Evolutionary conservation across 768 basidiomycete genomes (phyloP).

Genomic region (Myochromella boudieri): DNA sequence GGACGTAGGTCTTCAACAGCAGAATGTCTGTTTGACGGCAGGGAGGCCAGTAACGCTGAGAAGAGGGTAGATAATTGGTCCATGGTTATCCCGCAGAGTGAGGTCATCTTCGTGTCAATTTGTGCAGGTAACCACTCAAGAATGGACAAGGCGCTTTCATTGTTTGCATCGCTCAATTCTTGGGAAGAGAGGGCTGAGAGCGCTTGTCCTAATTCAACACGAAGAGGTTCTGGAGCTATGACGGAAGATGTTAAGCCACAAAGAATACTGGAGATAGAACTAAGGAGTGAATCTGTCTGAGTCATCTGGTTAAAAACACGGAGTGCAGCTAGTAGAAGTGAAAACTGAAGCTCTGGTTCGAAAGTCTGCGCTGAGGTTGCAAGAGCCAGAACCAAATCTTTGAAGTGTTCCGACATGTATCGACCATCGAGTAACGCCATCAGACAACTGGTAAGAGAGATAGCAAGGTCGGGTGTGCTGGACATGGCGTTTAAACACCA

Average conservation of each 20-base stretch:
- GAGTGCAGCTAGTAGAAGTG: conserved; percentile 31
- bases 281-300: conserved; percentile 11
- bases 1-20: conserved; percentile 22
- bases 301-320: conserved; percentile 26
- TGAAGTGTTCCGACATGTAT: conserved; percentile 43
- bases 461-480: conserved; percentile 41
- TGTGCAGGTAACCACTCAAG: conserved; percentile 59
- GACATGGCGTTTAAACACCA: conserved; percentile 47
- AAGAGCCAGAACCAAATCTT: conserved; percentile 35
- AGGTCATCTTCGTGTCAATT: conserved; percentile 40
- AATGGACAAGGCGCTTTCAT: conserved; percentile 39
- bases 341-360: conserved; percentile 27
- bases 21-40: conserved; percentile 24
- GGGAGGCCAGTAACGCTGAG: conserved; percentile 28
- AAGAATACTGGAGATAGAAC: conserved; percentile 24
- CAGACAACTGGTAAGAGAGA: conserved; percentile 40
- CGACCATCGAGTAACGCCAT: conserved; percentile 46
- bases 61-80: conserved; percentile 49
- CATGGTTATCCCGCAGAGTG: conserved; percentile 47
- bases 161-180: conserved; percentile 33
- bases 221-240: conserved; percentile 27
- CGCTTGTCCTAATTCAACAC: conserved; percentile 33
- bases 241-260: conserved; percentile 19
- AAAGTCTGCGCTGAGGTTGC: conserved; percentile 25
- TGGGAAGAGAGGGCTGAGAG: conserved; percentile 29